Percentiles rank a stretch among this genome's conserved stretches.
Evolutionary conservation across 2,329 filamentous ascomycete genomes (phyloP).

Genomic region (Alternaria metachromatica): DNA sequence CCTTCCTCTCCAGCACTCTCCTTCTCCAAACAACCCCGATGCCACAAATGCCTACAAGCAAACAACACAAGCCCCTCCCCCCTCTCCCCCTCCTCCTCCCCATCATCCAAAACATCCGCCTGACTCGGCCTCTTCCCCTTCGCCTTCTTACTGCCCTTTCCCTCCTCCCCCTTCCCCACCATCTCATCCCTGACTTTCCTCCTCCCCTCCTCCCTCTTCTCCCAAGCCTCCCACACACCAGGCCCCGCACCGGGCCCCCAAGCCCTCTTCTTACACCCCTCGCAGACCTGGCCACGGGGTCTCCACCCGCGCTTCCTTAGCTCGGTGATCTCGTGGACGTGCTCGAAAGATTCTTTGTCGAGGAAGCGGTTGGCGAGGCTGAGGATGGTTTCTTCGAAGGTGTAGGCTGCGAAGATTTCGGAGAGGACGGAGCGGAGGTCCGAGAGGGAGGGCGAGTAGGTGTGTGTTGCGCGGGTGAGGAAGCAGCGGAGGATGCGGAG

Average conservation of each 20-base stretch:
- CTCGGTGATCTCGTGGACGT: constrained; percentile 75
- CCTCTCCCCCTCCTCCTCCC: constrained; percentile 3
- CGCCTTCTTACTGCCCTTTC: constrained; percentile 59
- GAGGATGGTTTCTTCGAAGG: constrained; percentile 91
- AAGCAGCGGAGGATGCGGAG: constrained; percentile 89
- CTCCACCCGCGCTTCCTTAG: constrained; percentile 88
- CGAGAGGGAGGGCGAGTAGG: constrained; percentile 78
- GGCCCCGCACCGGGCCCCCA: constrained; percentile 89
- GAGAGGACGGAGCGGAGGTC: constrained; percentile 84
- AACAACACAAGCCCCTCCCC: constrained; percentile 42
- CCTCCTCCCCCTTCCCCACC: constrained; percentile 46
- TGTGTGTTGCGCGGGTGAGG: constrained; percentile 78
- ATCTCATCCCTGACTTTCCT: constrained; percentile 54
- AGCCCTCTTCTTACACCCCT: constrained; percentile 79
- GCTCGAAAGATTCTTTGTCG: constrained; percentile 85
- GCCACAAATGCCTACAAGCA: constrained; percentile 52
- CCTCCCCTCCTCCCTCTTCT: constrained; percentile 58
- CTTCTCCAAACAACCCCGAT: constrained; percentile 44
- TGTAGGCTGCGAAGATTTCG: constrained; percentile 93
- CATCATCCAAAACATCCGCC: constrained; percentile 9
- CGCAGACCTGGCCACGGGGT: constrained; percentile 83
- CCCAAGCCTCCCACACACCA: constrained; percentile 82
- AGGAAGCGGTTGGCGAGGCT: constrained; percentile 84
- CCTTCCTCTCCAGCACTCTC: neutral
- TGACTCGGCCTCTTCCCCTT: constrained; percentile 30